A percentile compares a stretch with the other conserved stretches of the same genome.
Conservation (phyloP, 2,329 filamentous ascomycete genomes). For the Rugonectria rugulosa region DNA sequence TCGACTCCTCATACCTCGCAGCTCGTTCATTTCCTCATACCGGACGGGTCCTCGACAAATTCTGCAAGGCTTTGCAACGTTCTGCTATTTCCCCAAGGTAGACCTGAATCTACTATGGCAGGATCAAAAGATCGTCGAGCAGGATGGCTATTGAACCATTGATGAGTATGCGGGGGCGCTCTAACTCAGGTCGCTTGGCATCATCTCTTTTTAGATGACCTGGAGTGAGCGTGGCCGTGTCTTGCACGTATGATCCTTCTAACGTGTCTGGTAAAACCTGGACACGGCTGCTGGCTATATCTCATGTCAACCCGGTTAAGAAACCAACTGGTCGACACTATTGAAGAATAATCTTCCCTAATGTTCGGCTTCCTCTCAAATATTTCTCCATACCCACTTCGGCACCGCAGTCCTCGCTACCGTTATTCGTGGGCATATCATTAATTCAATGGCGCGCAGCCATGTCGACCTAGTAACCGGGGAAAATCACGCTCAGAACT, state of each 20-base stretch:
- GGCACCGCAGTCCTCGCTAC: conserved; percentile 24
- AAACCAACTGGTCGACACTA: neutral
- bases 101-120: conserved; percentile 27
- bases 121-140: conserved; percentile 27
- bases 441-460: conserved; percentile 27
- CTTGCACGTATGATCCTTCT: conserved; percentile 16
- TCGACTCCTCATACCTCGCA: neutral
- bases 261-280: conserved; percentile 20
- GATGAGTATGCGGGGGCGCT: conserved; percentile 17
- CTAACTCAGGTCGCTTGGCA: fast-evolving
- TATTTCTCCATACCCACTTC: conserved; percentile 19
- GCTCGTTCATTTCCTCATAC: neutral
- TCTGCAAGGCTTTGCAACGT: neutral
- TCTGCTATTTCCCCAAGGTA: conserved; percentile 11
- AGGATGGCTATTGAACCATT: conserved; percentile 26
- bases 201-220: conserved; percentile 11
- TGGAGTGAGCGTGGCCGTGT: conserved; percentile 15
- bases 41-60: too few species aligned
- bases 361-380: neutral
- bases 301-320: conserved; percentile 22
- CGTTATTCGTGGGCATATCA: conserved; percentile 21
- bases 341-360: too few species aligned
- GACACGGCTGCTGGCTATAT: conserved; percentile 20
- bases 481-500: conserved; percentile 7
- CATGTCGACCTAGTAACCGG: conserved; percentile 19